Base-by-base conservation (phyloP, 768 basidiomycete genomes). In the Xerocomus potaroensis region DNA sequence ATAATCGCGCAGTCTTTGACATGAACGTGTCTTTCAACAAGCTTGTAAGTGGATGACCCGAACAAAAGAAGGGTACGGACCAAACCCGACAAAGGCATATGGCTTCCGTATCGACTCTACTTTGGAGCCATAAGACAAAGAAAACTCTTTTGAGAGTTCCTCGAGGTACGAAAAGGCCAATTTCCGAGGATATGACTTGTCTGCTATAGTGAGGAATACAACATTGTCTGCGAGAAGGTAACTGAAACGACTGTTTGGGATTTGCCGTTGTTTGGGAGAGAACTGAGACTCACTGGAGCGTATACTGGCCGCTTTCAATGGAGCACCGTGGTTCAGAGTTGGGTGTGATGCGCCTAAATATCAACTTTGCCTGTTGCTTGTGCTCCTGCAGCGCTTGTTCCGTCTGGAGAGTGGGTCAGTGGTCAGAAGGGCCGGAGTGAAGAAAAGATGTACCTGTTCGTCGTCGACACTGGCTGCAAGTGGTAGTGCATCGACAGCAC, bases 41-140 rank as follows among this genome's bases (percentile, higher is more conserved):
- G 42, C 41, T 14, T 23, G 48, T 41, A 29, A 56, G 23, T 40
- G 42, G 26, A 30, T 41, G 43, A 31, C 40, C 31, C 18, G 21
- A 39, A 31, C 22, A 26, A 53, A 41, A n/a, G n/a, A 21, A 26
- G 18, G 29, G 36, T 32, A 50, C 89, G 55, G 59, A 94, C 93
- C 93, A 59, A 99, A 99, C 38, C 96, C 93, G 49, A 98, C 88
- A 63, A 98, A 98, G 21, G 96, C 95, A 65, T 99, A 99, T n/a
- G 96, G 96, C 66, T 95, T 91, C 54, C 91, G 80, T 15, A 87
- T 87, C 15, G 80, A 77, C 59, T 97, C 95, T 16, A 98, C 91
- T 67, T 92, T 95, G 5, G 89, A 75, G 9, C 92, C 96, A 67
- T 98, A 99, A 6, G 88, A 88, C 42, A 81, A 80, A 31, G 86